phyloP scores from a whole-genome alignment of 2,329 filamentous ascomycete genomes.

The Fusarium zealandicum region DNA sequence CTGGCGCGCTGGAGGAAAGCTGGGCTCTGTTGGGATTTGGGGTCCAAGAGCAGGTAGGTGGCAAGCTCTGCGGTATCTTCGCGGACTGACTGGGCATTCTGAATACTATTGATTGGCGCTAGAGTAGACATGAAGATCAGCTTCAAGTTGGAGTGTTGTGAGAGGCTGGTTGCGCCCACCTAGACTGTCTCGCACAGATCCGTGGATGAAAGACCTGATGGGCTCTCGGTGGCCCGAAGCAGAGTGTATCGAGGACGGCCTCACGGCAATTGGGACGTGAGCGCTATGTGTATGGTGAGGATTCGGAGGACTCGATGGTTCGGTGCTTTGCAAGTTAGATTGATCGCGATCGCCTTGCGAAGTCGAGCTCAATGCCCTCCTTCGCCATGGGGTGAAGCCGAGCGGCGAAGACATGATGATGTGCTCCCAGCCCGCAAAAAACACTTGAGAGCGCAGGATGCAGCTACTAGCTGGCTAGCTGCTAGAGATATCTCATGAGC shows the following conservation, averaged over 20 bases:
- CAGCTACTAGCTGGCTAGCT: constrained; percentile 9
- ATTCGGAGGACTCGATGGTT: constrained; percentile 40
- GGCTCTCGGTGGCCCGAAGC: constrained; percentile 63
- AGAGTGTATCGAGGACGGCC: constrained; percentile 52
- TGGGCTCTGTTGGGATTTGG: constrained; percentile 53
- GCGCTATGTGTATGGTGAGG: constrained; percentile 20
- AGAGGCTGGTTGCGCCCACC: constrained; percentile 51
- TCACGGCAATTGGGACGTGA: constrained; percentile 33
- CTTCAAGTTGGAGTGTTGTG: not conserved
- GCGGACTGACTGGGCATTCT: constrained; percentile 80
- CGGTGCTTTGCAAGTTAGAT: constrained; percentile 36
- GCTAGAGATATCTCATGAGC: constrained; percentile 34
- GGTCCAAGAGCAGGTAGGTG: constrained; percentile 77
- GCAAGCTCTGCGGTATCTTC: constrained; percentile 89
- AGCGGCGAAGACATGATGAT: constrained; percentile 56
- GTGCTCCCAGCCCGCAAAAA: constrained; percentile 18
- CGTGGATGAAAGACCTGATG: constrained; percentile 75
- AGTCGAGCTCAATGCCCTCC: constrained; percentile 50
- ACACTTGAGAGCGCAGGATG: constrained; percentile 29
- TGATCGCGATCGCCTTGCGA: constrained; percentile 42
- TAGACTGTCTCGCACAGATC: constrained; percentile 65
- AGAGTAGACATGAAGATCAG: constrained; percentile 7
- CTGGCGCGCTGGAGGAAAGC: constrained; percentile 54
- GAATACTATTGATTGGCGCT: constrained; percentile 70
- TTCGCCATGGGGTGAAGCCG: constrained; percentile 59